phyloP scores from a whole-genome alignment of 768 basidiomycete genomes.

The Tricholoma bakamatsutake region DNA sequence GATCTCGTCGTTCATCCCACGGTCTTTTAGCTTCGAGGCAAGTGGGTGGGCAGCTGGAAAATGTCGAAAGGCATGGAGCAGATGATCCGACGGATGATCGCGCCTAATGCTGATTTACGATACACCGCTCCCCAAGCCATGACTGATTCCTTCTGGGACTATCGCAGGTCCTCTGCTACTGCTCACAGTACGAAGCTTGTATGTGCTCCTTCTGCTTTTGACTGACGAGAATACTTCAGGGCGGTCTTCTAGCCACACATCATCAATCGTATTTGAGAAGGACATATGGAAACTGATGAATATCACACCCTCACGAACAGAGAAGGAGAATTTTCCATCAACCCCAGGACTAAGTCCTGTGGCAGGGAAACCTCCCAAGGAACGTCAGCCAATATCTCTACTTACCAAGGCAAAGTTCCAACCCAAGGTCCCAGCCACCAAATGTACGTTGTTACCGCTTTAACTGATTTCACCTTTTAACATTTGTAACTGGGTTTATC shows the following conservation, averaged over 20 bases:
- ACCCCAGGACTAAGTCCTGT: constrained; percentile 26
- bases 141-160: constrained; percentile 61
- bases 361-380: constrained; percentile 7
- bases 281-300: constrained; percentile 36
- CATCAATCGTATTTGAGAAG: constrained; percentile 45
- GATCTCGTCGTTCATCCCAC: background rate
- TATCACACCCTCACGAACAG: constrained; percentile 27
- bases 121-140: constrained; percentile 65
- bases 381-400: constrained; percentile 6
- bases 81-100: constrained; percentile 71
- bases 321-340: constrained; percentile 23
- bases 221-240: constrained; percentile 22
- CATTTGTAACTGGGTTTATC: constrained; percentile 2
- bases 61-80: constrained; percentile 61
- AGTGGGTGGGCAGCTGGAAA: constrained; percentile 81
- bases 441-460: constrained; percentile 24
- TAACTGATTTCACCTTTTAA: background rate
- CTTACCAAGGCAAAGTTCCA: constrained; percentile 37
- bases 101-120: constrained; percentile 76
- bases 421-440: constrained; percentile 32
- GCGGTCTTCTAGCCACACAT: constrained; percentile 42
- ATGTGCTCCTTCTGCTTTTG: background rate
- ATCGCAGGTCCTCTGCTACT: constrained; percentile 20
- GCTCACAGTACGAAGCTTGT: constrained; percentile 36
- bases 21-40: constrained; percentile 56